These are phyloP conservation scores for Hypoxylon cercidicola DNA, from an alignment of 495 filamentous ascomycete species.

Conservation along the genomic window DNA sequence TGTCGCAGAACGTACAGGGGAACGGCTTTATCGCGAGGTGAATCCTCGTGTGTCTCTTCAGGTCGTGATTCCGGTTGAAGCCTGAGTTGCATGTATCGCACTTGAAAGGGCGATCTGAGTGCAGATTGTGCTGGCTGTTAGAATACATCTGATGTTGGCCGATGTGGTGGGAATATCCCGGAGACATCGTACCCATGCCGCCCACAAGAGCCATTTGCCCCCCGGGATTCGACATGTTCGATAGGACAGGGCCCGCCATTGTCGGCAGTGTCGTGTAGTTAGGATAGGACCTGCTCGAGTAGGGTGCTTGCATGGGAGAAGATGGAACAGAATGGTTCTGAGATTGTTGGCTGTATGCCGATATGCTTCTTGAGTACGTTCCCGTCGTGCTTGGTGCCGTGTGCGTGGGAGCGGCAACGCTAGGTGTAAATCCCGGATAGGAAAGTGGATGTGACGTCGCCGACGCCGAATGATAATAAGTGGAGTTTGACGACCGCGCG, in stretches of 20 bases:
- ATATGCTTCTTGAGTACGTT: conserved; percentile 63
- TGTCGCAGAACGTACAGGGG: conserved; percentile 90
- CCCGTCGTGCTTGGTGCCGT: conserved; percentile 69
- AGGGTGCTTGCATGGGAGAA: conserved; percentile 57
- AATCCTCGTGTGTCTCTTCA: conserved; percentile 95
- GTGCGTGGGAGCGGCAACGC: conserved; percentile 65
- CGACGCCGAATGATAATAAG: conserved; percentile 61
- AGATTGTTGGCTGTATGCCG: conserved; percentile 61
- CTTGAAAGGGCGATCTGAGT: conserved; percentile 87
- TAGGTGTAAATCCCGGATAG: conserved; percentile 62
- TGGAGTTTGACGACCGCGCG: conserved; percentile 67
- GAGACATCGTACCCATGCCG: conserved; percentile 60
- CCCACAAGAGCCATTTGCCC: conserved; percentile 75
- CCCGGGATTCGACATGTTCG: conserved; percentile 79
- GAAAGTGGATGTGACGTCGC: conserved; percentile 70
- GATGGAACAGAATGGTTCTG: conserved; percentile 34
- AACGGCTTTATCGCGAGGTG: conserved; percentile 96
- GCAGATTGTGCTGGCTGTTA: conserved; percentile 56
- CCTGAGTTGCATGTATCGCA: conserved; percentile 92
- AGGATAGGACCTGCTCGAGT: conserved; percentile 38
- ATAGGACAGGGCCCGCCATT: conserved; percentile 77
- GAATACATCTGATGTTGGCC: conserved; percentile 66
- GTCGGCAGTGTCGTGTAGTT: conserved; percentile 22
- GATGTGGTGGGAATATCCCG: conserved; percentile 62
- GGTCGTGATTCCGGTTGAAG: conserved; percentile 96